These are phyloP conservation scores for Opeltia flavorubescens DNA, from an alignment of 495 filamentous ascomycete species.

Conservation along the genomic window DNA sequence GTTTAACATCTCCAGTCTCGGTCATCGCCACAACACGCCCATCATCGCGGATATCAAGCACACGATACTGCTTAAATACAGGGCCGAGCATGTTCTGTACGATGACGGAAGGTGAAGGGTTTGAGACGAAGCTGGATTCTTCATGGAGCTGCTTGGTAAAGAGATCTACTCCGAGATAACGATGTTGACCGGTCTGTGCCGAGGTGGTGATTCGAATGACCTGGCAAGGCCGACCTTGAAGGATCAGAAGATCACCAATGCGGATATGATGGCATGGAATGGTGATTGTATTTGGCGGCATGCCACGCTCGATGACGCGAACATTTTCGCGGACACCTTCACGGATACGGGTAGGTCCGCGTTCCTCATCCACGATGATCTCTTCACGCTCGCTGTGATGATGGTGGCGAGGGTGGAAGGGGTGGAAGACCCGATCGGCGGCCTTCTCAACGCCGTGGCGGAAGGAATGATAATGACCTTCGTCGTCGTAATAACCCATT, in stretches of 20 bases:
- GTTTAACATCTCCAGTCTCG: slow-evolving; percentile 92
- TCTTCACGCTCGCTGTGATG: slow-evolving; percentile 39
- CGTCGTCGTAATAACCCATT: slow-evolving; percentile 99
- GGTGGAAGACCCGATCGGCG: slow-evolving; percentile 67
- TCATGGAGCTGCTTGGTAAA: slow-evolving; percentile 99
- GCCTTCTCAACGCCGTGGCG: slow-evolving; percentile 73
- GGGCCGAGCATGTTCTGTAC: slow-evolving; percentile 99
- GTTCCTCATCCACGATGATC: slow-evolving; percentile 34
- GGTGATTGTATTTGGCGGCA: slow-evolving; percentile 71
- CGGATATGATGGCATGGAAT: slow-evolving; percentile 99
- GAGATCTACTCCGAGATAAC: slow-evolving; percentile 98
- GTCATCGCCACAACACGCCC: slow-evolving; percentile 70
- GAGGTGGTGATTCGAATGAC: slow-evolving; percentile 99
- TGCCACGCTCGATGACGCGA: slow-evolving; percentile 39
- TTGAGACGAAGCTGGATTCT: slow-evolving; percentile 95
- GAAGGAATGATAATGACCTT: slow-evolving; percentile 91
- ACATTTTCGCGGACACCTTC: slow-evolving; percentile 34
- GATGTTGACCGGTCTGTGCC: slow-evolving; percentile 94
- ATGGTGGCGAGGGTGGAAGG: slow-evolving; percentile 43
- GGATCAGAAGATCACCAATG: slow-evolving; percentile 95
- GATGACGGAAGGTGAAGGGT: slow-evolving; percentile 87
- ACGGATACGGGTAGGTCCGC: slow-evolving; percentile 25
- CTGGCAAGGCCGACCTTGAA: slow-evolving; percentile 98
- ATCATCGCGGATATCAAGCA: slow-evolving; percentile 90
- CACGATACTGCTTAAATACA: slow-evolving; percentile 99